Percentiles rank a stretch among this genome's conserved stretches.
Evolutionary conservation across 345 rosid genomes (phyloP).

Genomic region (Euphorbia lathyris): DNA sequence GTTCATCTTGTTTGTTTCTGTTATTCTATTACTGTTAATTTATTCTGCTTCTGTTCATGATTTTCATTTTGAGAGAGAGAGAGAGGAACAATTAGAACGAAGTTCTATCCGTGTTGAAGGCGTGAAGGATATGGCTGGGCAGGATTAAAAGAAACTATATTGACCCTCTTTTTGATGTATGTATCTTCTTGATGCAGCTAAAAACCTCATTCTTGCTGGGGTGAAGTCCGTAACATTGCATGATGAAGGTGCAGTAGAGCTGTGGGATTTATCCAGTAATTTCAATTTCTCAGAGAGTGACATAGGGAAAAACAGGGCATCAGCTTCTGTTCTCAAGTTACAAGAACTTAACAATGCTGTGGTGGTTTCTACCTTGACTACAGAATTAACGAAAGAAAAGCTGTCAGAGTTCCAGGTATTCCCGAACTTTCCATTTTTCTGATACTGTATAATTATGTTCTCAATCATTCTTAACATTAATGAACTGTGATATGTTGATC

Average conservation of each 20-base stretch:
- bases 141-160: background rate
- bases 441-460: background rate
- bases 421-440: background rate
- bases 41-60: background rate
- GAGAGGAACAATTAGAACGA: background rate
- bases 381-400: conserved; percentile 62
- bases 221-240: conserved; percentile 97
- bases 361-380: conserved; percentile 60
- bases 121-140: background rate
- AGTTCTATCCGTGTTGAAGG: background rate
- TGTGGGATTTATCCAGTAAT: conserved; percentile 92
- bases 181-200: conserved; percentile 50
- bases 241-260: conserved; percentile 74
- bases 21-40: background rate
- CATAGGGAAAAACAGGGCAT: conserved; percentile 87
- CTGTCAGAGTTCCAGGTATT: conserved; percentile 85
- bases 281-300: conserved; percentile 81
- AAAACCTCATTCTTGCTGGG: conserved; percentile 95
- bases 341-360: conserved; percentile 97
- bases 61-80: background rate
- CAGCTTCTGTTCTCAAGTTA: conserved; percentile 88
- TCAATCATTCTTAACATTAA: background rate
- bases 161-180: background rate
- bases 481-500: background rate
- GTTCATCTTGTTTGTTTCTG: background rate